Conservation (phyloP, 768 basidiomycete genomes). For the Calocybe cyanea region DNA sequence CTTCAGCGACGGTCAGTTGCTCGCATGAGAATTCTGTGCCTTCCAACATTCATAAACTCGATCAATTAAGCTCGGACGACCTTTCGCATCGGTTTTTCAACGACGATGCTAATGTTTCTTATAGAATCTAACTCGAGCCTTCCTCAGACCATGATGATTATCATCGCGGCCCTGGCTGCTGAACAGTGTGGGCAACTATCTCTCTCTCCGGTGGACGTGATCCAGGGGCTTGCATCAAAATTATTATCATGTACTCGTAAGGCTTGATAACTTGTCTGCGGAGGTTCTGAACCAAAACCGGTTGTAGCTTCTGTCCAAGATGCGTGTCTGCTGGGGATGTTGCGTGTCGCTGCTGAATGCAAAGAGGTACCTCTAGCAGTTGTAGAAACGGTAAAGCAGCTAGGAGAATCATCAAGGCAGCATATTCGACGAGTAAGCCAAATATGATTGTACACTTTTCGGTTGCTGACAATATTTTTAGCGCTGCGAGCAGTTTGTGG, state of each 20-base stretch:
- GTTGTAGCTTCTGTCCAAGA: slow-evolving; percentile 69
- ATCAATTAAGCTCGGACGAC: slow-evolving; percentile 30
- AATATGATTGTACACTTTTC: background rate
- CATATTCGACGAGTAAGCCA: slow-evolving; percentile 55
- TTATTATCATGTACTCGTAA: slow-evolving; percentile 41
- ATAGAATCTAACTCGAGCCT: slow-evolving; percentile 31
- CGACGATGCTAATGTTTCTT: slow-evolving; percentile 41
- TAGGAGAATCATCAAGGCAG: slow-evolving; percentile 42
- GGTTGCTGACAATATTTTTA: slow-evolving; percentile 24
- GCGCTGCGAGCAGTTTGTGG: slow-evolving; percentile 71
- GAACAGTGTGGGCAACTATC: slow-evolving; percentile 54
- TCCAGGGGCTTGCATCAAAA: slow-evolving; percentile 41
- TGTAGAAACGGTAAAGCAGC: slow-evolving; percentile 33
- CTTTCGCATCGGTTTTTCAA: slow-evolving; percentile 42
- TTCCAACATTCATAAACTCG: slow-evolving; percentile 2
- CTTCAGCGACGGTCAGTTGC: slow-evolving; percentile 44
- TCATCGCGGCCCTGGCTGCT: slow-evolving; percentile 64
- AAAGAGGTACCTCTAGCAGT: slow-evolving; percentile 48
- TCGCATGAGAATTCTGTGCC: background rate
- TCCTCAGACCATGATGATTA: slow-evolving; percentile 60
- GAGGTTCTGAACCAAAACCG: slow-evolving; percentile 5
- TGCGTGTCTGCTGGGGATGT: slow-evolving; percentile 66
- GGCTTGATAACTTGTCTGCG: slow-evolving; percentile 16
- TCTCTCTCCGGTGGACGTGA: slow-evolving; percentile 44
- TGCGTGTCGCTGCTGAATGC: slow-evolving; percentile 60